Conservation (phyloP, 768 basidiomycete species). For the Pilatotrama ljubarskyi region DNA sequence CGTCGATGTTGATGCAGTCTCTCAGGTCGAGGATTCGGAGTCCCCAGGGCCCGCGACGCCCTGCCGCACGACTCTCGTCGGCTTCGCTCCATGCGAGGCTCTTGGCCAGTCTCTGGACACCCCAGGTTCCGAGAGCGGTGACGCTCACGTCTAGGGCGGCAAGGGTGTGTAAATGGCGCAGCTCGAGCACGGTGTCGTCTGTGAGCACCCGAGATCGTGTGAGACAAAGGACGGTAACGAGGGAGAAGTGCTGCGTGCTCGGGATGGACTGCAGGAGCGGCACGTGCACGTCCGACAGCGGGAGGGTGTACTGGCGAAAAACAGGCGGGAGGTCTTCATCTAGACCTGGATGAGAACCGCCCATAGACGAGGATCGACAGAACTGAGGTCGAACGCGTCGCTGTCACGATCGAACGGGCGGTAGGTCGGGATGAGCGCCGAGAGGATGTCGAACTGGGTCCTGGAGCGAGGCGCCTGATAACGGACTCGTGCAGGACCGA, state of each 20-base stretch:
- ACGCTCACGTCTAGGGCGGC: constrained; percentile 64
- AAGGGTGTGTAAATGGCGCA: constrained; percentile 55
- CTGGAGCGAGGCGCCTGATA: constrained; percentile 34
- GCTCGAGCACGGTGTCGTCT: constrained; percentile 53
- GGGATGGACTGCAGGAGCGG: constrained; percentile 59
- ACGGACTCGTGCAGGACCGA: constrained; percentile 36
- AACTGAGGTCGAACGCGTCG: constrained; percentile 9
- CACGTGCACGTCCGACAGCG: constrained; percentile 55
- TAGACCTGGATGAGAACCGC: constrained; percentile 61
- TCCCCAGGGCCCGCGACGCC: constrained; percentile 55
- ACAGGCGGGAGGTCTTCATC: constrained; percentile 47
- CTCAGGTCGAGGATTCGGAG: constrained; percentile 59
- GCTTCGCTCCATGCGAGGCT: constrained; percentile 43
- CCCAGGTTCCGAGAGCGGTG: constrained; percentile 52
- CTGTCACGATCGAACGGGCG: constrained; percentile 1
- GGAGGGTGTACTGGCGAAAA: constrained; percentile 44
- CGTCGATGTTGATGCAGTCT: constrained; percentile 48
- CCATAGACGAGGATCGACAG: constrained; percentile 63
- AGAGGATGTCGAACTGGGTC: constrained; percentile 36
- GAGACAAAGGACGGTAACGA: constrained; percentile 65
- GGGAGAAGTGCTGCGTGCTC: constrained; percentile 54
- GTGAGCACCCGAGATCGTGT: constrained; percentile 54
- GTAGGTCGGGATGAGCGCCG: constrained; percentile 41
- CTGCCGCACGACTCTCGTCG: constrained; percentile 8
- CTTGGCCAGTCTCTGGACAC: constrained; percentile 51